phyloP scores from a whole-genome alignment of 192 early-diverging fungal species.

The Funneliformis mosseae region DNA sequence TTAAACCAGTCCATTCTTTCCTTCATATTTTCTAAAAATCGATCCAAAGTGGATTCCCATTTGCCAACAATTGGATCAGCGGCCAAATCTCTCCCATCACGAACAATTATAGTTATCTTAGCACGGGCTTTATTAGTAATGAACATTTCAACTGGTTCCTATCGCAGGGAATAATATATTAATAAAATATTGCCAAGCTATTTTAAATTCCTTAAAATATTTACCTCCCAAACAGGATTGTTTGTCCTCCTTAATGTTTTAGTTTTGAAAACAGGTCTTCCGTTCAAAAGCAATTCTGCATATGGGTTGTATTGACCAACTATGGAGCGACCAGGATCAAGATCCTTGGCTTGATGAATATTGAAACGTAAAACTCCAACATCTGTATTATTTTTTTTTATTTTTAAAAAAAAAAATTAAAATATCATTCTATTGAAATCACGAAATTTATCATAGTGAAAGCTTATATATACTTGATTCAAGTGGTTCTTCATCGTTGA shows the following conservation, averaged over 20 bases:
- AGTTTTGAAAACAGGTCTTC: slow-evolving; percentile 54
- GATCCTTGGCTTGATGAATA: slow-evolving; percentile 66
- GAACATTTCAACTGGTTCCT: slow-evolving; percentile 65
- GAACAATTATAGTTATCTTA: slow-evolving; percentile 59
- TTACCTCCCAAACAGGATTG: slow-evolving; percentile 28
- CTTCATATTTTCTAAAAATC: slow-evolving; percentile 32
- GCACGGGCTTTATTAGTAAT: slow-evolving; percentile 66
- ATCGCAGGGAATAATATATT: background rate
- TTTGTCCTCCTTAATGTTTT: slow-evolving; percentile 72
- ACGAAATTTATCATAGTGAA: background rate
- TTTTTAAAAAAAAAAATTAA: slow-evolving; percentile 21
- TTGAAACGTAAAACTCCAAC: slow-evolving; percentile 69
- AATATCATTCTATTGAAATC: background rate
- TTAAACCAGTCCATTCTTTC: slow-evolving; percentile 40
- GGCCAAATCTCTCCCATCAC: slow-evolving; percentile 45
- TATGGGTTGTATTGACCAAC: slow-evolving; percentile 46
- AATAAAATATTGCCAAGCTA: background rate
- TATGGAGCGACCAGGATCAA: slow-evolving; percentile 48
- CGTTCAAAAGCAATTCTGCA: slow-evolving; percentile 61
- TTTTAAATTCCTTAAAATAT: background rate
- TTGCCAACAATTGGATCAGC: slow-evolving; percentile 24
- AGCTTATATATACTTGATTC: slow-evolving; percentile 50
- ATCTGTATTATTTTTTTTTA: slow-evolving; percentile 41
- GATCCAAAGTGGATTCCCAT: background rate
- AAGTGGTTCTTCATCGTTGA: slow-evolving; percentile 42